Conservation (phyloP, 2,329 filamentous ascomycete species). For the Colletotrichum plurivorum region DNA sequence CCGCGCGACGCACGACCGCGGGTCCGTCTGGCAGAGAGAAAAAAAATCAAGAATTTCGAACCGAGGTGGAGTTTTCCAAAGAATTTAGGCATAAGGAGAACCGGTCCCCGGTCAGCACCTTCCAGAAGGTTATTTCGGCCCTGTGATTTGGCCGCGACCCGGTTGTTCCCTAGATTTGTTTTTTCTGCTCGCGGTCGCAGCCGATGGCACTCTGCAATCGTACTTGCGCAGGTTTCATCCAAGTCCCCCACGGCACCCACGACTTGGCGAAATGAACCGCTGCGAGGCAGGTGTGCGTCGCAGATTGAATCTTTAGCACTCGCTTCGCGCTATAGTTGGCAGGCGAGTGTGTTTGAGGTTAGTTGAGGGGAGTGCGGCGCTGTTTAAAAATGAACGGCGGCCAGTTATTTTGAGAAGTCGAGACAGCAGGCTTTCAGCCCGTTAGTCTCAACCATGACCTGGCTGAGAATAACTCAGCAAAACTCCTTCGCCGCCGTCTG, state of each 20-base stretch:
- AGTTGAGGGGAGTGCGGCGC: neutral
- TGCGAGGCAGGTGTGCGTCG: constrained; percentile 14
- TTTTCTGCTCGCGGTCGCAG: neutral
- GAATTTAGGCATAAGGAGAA: neutral
- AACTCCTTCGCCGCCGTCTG: no score
- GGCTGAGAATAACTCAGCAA: no score
- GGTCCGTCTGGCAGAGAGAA: neutral
- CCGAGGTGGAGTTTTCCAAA: neutral
- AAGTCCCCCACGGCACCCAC: constrained; percentile 7
- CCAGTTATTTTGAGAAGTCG: constrained; percentile 10
- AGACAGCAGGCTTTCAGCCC: neutral
- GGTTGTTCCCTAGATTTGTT: neutral
- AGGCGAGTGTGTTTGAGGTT: neutral
- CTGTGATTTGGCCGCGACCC: constrained; percentile 8
- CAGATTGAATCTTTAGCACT: constrained; percentile 5
- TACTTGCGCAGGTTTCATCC: constrained; percentile 20
- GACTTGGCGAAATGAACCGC: constrained; percentile 24
- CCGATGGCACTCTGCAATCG: constrained; percentile 23
- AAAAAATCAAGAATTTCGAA: constrained; percentile 3
- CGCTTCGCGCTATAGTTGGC: neutral
- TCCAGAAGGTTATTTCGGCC: constrained; percentile 39
- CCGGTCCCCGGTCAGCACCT: constrained; percentile 9
- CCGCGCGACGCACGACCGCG: neutral
- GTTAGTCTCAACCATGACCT: neutral
- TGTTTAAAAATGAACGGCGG: constrained; percentile 5